Base-by-base conservation (phyloP, 768 basidiomycete genomes). In the Dentipellis sp. region DNA sequence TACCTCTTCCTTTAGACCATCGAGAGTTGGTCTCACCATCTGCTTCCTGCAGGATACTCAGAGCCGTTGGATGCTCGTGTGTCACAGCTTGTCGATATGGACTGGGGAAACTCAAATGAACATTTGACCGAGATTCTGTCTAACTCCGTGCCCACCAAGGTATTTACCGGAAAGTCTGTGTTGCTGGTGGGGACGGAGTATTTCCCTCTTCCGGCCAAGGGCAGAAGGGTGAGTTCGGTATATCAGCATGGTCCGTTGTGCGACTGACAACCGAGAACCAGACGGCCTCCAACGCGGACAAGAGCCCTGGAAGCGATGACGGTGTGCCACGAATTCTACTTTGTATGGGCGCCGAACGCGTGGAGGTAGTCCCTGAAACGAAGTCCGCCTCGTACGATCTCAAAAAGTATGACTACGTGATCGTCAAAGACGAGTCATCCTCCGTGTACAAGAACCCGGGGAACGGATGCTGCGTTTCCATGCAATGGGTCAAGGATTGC, bases 401-500 rank as follows among this genome's bases (percentile, higher is more conserved):
- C 12, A 56, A 19, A 29, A 66, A 59, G 7, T 90, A 81, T 66
- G 78, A 86, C 64, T 84, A 82, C 58, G 68, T 90, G 40, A 74
- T 93, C 53, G 75, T 83, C 58, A 79, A 80, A 59, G 81, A 85
- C 48, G 29, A 45, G 14, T 45, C 42, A 17, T 45, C 42, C 12
- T 19, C 48, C 35, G 65, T 58, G 50, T 64, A 68, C 11, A 60
- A 60, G 54, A 61, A 58, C 21, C 49, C 54, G 35, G 57, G 48
- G 19, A 40, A 57, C 42, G 73, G 64, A 21, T 73, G 70, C 16
- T 70, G 69, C 40, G 82, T 84, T 14, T 70, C 76, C 56, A 80
- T 88, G 70, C 64, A 68, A 16, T 92, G 88, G 88, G 79, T 92
- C 40, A 93, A 92, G 67, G 79, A 88, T 49, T 86, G 86, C 63